Evolutionary conservation across 257 asterid genomes (phyloP).

Genomic region (Apocynum venetum): DNA sequence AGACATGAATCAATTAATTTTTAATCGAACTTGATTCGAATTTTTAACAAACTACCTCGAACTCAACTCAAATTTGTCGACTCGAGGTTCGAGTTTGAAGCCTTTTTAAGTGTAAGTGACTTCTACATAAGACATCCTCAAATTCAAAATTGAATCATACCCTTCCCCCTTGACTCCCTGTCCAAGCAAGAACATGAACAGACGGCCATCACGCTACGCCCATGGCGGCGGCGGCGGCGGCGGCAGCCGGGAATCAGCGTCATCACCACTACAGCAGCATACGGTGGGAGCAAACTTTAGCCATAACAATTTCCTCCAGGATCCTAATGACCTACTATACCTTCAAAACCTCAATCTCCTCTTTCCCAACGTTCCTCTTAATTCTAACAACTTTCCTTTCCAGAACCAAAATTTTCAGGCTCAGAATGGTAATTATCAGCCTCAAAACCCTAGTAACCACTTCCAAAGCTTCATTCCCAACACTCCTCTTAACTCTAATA

Average conservation of each 20-base stretch:
- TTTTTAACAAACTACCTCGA: too few relatives aligned
- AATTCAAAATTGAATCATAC: not conserved
- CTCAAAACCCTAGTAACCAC: conserved; percentile 15
- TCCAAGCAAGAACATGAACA: not conserved
- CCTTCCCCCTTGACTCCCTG: not conserved
- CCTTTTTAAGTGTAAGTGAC: too few relatives aligned
- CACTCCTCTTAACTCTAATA: conserved; percentile 10
- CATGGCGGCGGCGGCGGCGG: conserved; percentile 22
- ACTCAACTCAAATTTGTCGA: too few relatives aligned
- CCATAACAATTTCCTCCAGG: conserved; percentile 34
- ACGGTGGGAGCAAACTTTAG: conserved; percentile 30
- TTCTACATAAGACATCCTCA: too few relatives aligned
- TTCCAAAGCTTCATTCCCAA: conserved; percentile 25
- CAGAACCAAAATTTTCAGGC: conserved; percentile 33
- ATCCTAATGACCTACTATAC: conserved; percentile 27
- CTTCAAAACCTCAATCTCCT: conserved; percentile 18
- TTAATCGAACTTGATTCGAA: too few relatives aligned
- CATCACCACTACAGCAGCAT: conserved; percentile 16
- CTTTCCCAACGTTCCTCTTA: conserved; percentile 20
- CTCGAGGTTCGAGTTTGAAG: too few relatives aligned
- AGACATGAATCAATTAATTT: too few relatives aligned
- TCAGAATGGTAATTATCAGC: conserved; percentile 15
- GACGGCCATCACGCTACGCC: not conserved
- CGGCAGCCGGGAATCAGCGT: conserved; percentile 7
- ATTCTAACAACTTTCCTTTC: conserved; percentile 14